Percentiles rank a stretch among this genome's conserved stretches.
Evolutionary conservation across 306 rosid genomes (phyloP).

Genomic region (Spatholobus suberectus): DNA sequence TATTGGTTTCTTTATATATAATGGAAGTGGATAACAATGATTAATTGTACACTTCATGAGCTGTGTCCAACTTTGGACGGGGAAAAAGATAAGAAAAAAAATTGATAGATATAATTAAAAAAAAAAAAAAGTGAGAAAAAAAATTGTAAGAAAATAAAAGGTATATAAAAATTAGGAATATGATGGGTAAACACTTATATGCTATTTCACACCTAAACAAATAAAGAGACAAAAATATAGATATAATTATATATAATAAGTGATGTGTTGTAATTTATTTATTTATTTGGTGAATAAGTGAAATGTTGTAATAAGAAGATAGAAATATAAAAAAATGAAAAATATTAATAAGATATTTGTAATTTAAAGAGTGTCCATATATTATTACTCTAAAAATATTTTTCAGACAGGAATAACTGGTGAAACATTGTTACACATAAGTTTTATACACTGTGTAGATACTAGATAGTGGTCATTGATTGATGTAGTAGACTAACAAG

Average conservation of each 20-base stretch:
- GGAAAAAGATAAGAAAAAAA: background rate
- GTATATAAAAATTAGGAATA: background rate
- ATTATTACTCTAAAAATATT: background rate
- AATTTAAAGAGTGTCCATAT: too few relatives aligned
- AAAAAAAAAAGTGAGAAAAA: background rate
- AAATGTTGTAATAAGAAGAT: too few relatives aligned
- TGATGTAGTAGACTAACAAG: background rate
- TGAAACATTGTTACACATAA: background rate
- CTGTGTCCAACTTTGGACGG: background rate
- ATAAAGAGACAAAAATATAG: too few relatives aligned
- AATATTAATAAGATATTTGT: too few relatives aligned
- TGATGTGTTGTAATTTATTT: too few relatives aligned
- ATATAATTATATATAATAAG: too few relatives aligned
- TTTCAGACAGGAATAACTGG: background rate
- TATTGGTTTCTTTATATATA: background rate
- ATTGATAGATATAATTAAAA: background rate
- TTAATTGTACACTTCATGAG: background rate
- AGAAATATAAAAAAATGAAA: too few relatives aligned
- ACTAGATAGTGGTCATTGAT: background rate
- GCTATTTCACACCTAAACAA: too few relatives aligned
- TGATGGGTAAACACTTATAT: too few relatives aligned
- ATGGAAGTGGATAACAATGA: background rate
- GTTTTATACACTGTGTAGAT: background rate
- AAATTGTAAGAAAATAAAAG: background rate
- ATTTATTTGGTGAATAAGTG: too few relatives aligned